Evolutionary conservation across 139 green algal species (phyloP).

Genomic region (Chlorella sp.): DNA sequence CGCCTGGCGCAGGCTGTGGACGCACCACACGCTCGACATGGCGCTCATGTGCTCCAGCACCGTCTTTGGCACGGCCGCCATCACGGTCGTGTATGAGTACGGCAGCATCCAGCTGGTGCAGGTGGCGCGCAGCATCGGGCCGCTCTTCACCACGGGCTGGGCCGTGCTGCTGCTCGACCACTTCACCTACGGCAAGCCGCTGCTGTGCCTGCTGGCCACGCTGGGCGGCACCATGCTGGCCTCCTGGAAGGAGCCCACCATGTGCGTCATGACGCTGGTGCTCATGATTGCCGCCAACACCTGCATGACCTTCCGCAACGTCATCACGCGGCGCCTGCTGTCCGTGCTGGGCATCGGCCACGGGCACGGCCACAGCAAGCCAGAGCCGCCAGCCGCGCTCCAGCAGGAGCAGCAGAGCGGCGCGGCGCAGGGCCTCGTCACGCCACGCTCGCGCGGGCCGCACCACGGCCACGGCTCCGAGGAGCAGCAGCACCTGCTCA

Average conservation of each 20-base stretch:
- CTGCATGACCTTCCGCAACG: constrained; percentile 11
- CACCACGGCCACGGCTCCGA: too few species aligned
- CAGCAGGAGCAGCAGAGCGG: background rate
- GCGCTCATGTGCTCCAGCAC: constrained; percentile 9
- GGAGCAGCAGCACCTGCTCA: background rate
- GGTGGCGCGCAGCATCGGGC: constrained; percentile 14
- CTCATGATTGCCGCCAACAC: constrained; percentile 22
- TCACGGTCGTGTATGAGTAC: constrained; percentile 12
- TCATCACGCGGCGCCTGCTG: background rate
- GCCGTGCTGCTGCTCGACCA: constrained; percentile 18
- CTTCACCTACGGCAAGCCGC: constrained; percentile 2
- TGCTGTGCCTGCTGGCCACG: constrained; percentile 9
- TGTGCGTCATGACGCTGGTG: constrained; percentile 4
- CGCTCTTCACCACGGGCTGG: constrained; percentile 18
- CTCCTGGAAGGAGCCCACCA: constrained; percentile 18
- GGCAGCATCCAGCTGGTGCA: constrained; percentile 26
- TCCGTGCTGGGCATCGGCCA: background rate
- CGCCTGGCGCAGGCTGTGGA: background rate
- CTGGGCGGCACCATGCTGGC: constrained; percentile 16
- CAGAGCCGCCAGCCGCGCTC: too few species aligned
- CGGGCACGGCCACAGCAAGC: background rate
- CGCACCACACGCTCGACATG: constrained; percentile 5
- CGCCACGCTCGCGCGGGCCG: too few species aligned
- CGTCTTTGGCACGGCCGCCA: constrained; percentile 5
- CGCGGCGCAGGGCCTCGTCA: too few species aligned